Base-by-base conservation (phyloP, 2,329 filamentous ascomycete species). In the Calycina herbarum region DNA sequence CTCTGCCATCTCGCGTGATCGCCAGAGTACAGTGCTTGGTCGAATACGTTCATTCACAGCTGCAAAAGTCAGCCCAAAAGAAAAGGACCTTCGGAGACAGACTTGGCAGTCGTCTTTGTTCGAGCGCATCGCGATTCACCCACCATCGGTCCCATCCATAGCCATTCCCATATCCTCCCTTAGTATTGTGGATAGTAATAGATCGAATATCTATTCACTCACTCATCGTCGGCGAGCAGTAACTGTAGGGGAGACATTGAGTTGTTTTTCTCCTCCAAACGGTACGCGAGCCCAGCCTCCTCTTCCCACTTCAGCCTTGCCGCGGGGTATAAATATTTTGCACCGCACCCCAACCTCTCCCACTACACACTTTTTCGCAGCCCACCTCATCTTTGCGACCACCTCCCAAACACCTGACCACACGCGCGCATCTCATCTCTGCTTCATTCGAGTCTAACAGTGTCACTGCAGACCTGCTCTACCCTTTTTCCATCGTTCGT, bases 181-280 rank as follows among this genome's bases (percentile, higher is more conserved):
- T 10, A 70, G 67, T 67, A 62, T 70, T 64, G 56, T 66, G 66
- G 69, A 66, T 65, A 66, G 40, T 48, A n/a, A 24, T 20, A 62
- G 33, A 48, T 20, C 45, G 51, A 66, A 68, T 65, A 68, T 69
- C 70, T 33, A 58, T 35, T 38, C 67, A 54, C 62, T 31, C 31
- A 70, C 62, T 31, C 31, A 70, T 62, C 62, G 59, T 67, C 61
- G 73, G 73, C 73, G 74, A 73, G 78, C 80, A 81, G 79, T 79
- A 77, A 78, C 79, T 82, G 83, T 83, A 82, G 92, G 93, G 91
- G 93, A 96, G 90, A 93, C 93, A 96, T 97, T 97, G 80, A 89
- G 79, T 97, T 96, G 93, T 96, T 93, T 83, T 91, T 96, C 93
- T 96, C 93, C 91, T 86, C 81, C 86, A 85, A 86, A 84, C 82